Evolutionary conservation across 176 grass and related monocot genomes (phyloP).

Genomic region (Rhynchospora pubera): DNA sequence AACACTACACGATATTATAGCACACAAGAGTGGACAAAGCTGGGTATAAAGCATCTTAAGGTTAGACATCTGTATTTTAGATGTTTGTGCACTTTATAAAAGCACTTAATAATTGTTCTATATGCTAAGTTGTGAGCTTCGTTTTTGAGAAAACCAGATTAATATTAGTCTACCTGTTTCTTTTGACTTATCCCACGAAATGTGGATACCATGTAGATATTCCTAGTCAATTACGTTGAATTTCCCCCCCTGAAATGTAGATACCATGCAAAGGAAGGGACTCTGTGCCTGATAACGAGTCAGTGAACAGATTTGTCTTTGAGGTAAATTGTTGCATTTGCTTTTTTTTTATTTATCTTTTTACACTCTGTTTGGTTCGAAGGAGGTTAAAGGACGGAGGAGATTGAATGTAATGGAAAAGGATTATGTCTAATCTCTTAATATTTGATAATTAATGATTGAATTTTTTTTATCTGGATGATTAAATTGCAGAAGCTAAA

Average conservation of each 20-base stretch:
- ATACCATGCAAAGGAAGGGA: constrained; percentile 92
- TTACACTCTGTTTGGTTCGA: too few relatives aligned
- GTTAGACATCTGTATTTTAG: constrained; percentile 33
- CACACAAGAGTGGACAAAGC: constrained; percentile 67
- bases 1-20: constrained; percentile 87
- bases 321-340: constrained; percentile 42
- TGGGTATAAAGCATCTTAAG: constrained; percentile 93
- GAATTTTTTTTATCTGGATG: too few relatives aligned
- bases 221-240: neutral
- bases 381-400: too few relatives aligned
- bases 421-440: too few relatives aligned
- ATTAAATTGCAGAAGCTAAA: too few relatives aligned
- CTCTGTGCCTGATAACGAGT: constrained; percentile 88
- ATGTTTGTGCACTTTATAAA: neutral
- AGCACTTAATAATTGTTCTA: neutral
- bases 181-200: neutral
- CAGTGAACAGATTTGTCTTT: constrained; percentile 73
- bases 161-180: neutral
- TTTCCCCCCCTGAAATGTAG: constrained; percentile 29
- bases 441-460: too few relatives aligned
- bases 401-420: too few relatives aligned
- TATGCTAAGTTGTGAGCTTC: neutral
- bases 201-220: too few relatives aligned
- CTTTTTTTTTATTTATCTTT: neutral
- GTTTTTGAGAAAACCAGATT: neutral